phyloP scores from a whole-genome alignment of 192 early-diverging fungal genomes.

The Backusella parvicylindrica region DNA sequence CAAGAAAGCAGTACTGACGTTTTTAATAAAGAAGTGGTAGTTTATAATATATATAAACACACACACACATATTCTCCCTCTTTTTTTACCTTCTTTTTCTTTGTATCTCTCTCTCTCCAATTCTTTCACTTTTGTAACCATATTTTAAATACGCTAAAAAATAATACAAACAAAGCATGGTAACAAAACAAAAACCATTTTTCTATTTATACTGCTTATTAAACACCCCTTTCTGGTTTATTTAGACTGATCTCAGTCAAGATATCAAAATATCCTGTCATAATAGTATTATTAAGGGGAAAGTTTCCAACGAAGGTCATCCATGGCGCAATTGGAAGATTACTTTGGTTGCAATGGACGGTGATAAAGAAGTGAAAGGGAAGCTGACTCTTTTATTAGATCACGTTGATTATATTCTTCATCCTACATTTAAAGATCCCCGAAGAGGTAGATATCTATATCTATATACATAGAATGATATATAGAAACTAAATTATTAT shows the following conservation, averaged over 20 bases:
- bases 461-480: neutral
- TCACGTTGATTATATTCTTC: slow-evolving; percentile 44
- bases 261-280: slow-evolving; percentile 17
- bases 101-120: neutral
- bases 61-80: neutral
- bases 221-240: neutral
- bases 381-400: slow-evolving; percentile 34
- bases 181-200: neutral
- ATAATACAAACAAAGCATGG: neutral
- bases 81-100: neutral
- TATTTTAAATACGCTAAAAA: neutral
- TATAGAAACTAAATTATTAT: neutral
- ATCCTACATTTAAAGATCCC: slow-evolving; percentile 46
- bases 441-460: slow-evolving; percentile 30
- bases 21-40: neutral
- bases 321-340: slow-evolving; percentile 47
- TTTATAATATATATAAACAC: neutral
- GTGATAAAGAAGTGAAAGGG: slow-evolving; percentile 29
- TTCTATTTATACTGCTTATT: neutral
- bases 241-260: slow-evolving; percentile 4
- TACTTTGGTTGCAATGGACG: slow-evolving; percentile 38
- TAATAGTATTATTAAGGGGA: slow-evolving; percentile 13
- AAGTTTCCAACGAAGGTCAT: slow-evolving; percentile 20
- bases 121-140: neutral
- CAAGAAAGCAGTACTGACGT: neutral